phyloP scores from a whole-genome alignment of 306 rosid species.

The Mimosa pudica region DNA sequence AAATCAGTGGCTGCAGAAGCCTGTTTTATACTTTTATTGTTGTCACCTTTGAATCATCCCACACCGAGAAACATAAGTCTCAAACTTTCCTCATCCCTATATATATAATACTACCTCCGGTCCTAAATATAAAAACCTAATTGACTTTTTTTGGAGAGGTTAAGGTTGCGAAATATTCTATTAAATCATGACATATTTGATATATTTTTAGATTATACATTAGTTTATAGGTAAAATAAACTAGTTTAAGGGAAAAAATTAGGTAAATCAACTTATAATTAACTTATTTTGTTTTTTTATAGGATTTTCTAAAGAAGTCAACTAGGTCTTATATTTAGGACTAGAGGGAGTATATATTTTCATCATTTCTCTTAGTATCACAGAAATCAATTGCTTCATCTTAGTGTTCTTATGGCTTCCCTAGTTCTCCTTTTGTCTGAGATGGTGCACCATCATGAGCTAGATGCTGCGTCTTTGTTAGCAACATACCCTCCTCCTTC shows the following conservation, averaged over 20 bases:
- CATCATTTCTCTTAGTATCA: background rate
- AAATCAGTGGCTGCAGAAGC: constrained; percentile 28
- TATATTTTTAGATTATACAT: too few relatives aligned
- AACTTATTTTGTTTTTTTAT: too few relatives aligned
- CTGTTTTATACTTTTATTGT: constrained; percentile 5
- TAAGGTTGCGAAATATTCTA: too few relatives aligned
- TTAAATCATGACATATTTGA: too few relatives aligned
- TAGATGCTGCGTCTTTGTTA: constrained; percentile 37
- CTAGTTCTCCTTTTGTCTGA: constrained; percentile 43
- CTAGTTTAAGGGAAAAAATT: too few relatives aligned
- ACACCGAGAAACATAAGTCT: background rate
- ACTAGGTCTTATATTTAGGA: too few relatives aligned
- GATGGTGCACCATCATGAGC: constrained; percentile 34
- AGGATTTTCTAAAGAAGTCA: too few relatives aligned
- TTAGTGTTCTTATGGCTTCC: constrained; percentile 40
- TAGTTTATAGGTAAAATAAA: too few relatives aligned
- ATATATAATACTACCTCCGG: background rate
- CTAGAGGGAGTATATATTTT: too few relatives aligned
- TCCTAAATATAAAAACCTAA: too few relatives aligned
- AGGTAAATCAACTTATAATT: too few relatives aligned
- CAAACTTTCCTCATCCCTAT: background rate
- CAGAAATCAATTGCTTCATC: background rate
- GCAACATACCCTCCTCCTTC: constrained; percentile 34
- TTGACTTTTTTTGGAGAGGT: too few relatives aligned
- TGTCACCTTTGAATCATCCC: background rate